phyloP scores from a whole-genome alignment of 75 land plant genomes.

The Gnetum montanum region DNA sequence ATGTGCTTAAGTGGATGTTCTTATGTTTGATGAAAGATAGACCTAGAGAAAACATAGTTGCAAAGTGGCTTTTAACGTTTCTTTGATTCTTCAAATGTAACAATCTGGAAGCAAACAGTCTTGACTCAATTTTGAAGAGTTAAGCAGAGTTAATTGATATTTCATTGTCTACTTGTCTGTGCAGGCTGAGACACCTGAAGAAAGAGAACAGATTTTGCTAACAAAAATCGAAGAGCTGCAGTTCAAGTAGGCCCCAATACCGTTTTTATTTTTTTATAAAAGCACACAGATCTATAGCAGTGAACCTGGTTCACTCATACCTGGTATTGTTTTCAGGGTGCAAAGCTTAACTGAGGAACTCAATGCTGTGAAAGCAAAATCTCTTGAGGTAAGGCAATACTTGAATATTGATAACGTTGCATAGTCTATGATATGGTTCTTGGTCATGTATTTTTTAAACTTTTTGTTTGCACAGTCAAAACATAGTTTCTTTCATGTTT shows the following conservation, averaged over 20 bases:
- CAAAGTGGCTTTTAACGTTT: too few species aligned
- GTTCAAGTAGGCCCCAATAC: background rate
- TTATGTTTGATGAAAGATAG: too few species aligned
- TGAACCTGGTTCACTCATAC: too few species aligned
- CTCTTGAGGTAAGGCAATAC: slow-evolving; percentile 3
- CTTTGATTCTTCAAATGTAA: too few species aligned
- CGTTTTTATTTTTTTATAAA: too few species aligned
- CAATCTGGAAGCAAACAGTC: too few species aligned
- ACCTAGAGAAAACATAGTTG: too few species aligned
- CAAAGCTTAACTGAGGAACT: slow-evolving; percentile 8
- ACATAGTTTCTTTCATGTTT: background rate
- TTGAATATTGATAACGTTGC: background rate
- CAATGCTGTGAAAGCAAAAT: slow-evolving; percentile 3
- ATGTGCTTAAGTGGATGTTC: too few species aligned
- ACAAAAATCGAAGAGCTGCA: slow-evolving; percentile 4
- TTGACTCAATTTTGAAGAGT: too few species aligned
- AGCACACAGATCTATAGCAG: too few species aligned
- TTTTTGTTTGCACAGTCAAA: too few species aligned
- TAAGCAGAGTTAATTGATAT: too few species aligned
- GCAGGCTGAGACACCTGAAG: slow-evolving; percentile 2
- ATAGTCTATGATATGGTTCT: background rate
- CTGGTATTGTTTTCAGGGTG: background rate
- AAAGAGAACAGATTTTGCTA: slow-evolving; percentile 3
- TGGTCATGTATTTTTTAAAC: background rate
- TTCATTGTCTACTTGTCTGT: background rate